phyloP scores from a whole-genome alignment of 768 basidiomycete species.

The Agaricus blazei region DNA sequence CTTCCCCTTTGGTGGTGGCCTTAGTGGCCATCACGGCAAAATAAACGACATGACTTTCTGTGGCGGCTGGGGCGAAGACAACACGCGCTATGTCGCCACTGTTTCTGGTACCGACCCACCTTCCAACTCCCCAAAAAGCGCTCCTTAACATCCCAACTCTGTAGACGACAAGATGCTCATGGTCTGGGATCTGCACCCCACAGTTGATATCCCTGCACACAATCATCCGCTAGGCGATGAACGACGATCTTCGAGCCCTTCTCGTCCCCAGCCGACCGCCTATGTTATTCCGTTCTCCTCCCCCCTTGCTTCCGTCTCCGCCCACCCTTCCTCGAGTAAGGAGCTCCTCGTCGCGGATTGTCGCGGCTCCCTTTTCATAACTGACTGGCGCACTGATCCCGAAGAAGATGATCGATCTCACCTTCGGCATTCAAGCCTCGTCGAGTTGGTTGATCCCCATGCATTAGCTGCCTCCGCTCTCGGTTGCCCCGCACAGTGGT shows the following conservation, averaged over 20 bases:
- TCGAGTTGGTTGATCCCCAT: conserved; percentile 71
- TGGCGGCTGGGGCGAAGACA: conserved; percentile 66
- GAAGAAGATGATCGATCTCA: conserved; percentile 43
- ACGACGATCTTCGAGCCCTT: conserved; percentile 23
- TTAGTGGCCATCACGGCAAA: conserved; percentile 76
- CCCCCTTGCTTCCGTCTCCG: conserved; percentile 61
- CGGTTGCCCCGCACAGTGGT: conserved; percentile 40
- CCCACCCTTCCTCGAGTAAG: conserved; percentile 70
- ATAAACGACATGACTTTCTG: conserved; percentile 79
- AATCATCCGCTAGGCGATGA: conserved; percentile 19
- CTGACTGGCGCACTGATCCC: conserved; percentile 81
- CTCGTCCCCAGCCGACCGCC: conserved; percentile 68
- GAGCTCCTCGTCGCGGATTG: conserved; percentile 77
- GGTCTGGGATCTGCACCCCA: conserved; percentile 81
- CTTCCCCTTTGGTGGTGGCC: conserved; percentile 72
- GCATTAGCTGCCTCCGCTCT: conserved; percentile 49
- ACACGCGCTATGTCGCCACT: conserved; percentile 70
- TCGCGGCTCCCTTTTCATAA: conserved; percentile 67
- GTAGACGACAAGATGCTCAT: conserved; percentile 80
- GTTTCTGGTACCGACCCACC: conserved; percentile 53
- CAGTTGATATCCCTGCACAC: conserved; percentile 37
- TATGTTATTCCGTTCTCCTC: conserved; percentile 72
- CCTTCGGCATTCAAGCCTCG: conserved; percentile 58
- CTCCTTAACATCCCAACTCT: conserved; percentile 2
- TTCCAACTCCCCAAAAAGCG: not conserved